Evolutionary conservation across 352 stramenopile species (phyloP), one percentile per base, ranked within the genome.

Genomic region (Globisporangium carolinianum): DNA sequence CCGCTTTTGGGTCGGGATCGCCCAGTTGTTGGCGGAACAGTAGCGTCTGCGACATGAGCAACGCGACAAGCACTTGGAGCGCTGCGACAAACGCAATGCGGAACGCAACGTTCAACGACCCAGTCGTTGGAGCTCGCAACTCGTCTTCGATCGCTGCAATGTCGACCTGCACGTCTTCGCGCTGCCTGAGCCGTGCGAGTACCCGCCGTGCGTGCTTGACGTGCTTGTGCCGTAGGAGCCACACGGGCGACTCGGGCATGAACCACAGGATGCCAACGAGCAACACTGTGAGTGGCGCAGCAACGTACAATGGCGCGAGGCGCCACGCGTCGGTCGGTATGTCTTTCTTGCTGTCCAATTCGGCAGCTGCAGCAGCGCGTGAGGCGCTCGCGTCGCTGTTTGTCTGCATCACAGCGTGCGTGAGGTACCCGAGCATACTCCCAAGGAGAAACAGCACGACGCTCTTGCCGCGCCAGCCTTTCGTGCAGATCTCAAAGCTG

Each of bases 401-500:
- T 5, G 65, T 62, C 63, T 87, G 74, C 51, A 94, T 51, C 14
- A 79, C 55, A 5, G 78, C 73, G 56, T 92, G 75, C 18, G 83
- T 69, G 32, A 91, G 65, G 66, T 77, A 89, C 11, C 85, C 85
- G 17, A 89, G 62, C 63, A 84, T 79, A 4, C 67, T 83, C 8
- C 85, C 85, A 43, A 95, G 71, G 36, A 91, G 61, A 61, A 93
- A 95, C 38, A 93, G 78, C 7, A 78, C 86, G 5, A 91, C 68
- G 45, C 80, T 86, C 68, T 95, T 95, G 47, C 85, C 83, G n/a
- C 78, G 83, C 83, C 83, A 93, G 32, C 83, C 85, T 59, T 89
- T 89, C 14, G 83, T 93, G 54, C 79, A 95, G 35, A 95, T 95
- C 59, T 95, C 85, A 45, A 73, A 93, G 57, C 83, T 92, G 65